These are phyloP conservation scores for Suillus cothurnatus DNA, from an alignment of 768 basidiomycete genomes.

Conservation along the genomic window DNA sequence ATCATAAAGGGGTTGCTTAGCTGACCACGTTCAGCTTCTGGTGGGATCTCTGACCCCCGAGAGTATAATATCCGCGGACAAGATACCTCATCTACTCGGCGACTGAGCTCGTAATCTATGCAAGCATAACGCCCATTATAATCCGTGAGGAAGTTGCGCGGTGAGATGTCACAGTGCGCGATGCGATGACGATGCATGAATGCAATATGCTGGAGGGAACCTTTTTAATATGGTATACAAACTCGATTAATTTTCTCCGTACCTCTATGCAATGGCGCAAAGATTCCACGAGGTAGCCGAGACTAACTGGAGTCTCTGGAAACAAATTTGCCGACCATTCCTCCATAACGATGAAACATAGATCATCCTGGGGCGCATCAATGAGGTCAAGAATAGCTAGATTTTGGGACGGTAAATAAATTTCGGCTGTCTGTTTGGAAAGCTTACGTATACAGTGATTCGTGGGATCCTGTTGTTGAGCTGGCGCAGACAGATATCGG, in stretches of 20 bases:
- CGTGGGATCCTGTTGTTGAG: slow-evolving; percentile 58
- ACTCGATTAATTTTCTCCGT: neutral
- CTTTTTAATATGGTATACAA: slow-evolving; percentile 8
- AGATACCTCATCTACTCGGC: slow-evolving; percentile 45
- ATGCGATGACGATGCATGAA: slow-evolving; percentile 72
- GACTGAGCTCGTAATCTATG: slow-evolving; percentile 75
- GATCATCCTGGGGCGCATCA: slow-evolving; percentile 48
- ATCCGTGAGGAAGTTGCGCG: slow-evolving; percentile 70
- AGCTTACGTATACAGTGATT: slow-evolving; percentile 78
- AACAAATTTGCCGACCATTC: slow-evolving; percentile 73
- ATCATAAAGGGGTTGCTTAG: slow-evolving; percentile 64
- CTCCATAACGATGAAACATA: slow-evolving; percentile 79
- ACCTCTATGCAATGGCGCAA: slow-evolving; percentile 75
- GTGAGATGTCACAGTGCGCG: slow-evolving; percentile 73
- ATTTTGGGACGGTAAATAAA: slow-evolving; percentile 8
- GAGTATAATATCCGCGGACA: slow-evolving; percentile 43
- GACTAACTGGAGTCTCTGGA: slow-evolving; percentile 49
- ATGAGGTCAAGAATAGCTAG: slow-evolving; percentile 70
- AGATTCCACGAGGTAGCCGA: slow-evolving; percentile 54
- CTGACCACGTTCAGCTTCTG: slow-evolving; percentile 61
- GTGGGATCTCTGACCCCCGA: slow-evolving; percentile 68
- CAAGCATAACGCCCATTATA: slow-evolving; percentile 65
- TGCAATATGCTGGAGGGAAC: slow-evolving; percentile 51
- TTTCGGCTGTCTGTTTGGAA: neutral
- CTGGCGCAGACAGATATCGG: slow-evolving; percentile 53